These are phyloP conservation scores for Pluteus cervinus DNA, from an alignment of 768 basidiomycete species.

Conservation along the genomic window DNA sequence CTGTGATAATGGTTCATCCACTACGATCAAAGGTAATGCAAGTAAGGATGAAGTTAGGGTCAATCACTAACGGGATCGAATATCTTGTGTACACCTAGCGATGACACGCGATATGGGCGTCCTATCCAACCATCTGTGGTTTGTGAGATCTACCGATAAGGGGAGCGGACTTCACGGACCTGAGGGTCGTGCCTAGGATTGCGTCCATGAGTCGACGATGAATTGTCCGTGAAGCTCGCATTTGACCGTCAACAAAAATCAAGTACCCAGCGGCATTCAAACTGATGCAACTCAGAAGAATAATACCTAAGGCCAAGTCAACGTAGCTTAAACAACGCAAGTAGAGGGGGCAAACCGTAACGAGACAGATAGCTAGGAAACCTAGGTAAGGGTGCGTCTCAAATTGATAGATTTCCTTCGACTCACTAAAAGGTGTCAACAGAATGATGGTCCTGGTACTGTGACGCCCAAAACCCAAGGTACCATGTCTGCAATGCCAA, in stretches of 20 bases:
- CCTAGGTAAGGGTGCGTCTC: too few species aligned
- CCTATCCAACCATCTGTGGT: conserved; percentile 40
- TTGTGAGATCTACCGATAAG: background rate
- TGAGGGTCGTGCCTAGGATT: conserved; percentile 52
- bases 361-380: too few species aligned
- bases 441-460: conserved; percentile 28
- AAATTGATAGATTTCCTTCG: too few species aligned
- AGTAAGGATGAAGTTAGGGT: background rate
- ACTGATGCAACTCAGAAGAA: conserved; percentile 8
- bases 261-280: conserved; percentile 29
- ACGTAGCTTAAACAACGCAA: too few species aligned
- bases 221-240: conserved; percentile 48
- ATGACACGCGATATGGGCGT: conserved; percentile 47
- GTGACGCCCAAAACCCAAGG: conserved; percentile 39
- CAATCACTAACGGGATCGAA: conserved; percentile 28
- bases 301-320: conserved; percentile 3
- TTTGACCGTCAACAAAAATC: conserved; percentile 36
- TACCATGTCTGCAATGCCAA: conserved; percentile 34
- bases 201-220: conserved; percentile 46
- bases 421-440: conserved; percentile 32
- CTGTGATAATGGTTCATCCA: conserved; percentile 39
- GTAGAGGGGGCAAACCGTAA: too few species aligned
- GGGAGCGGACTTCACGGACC: too few species aligned
- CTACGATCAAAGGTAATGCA: conserved; percentile 13
- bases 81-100: conserved; percentile 59